Percentiles rank a stretch among this genome's conserved stretches.
Conservation (phyloP, 2,329 filamentous ascomycete species). For the Ophiosphaerella narmari region DNA sequence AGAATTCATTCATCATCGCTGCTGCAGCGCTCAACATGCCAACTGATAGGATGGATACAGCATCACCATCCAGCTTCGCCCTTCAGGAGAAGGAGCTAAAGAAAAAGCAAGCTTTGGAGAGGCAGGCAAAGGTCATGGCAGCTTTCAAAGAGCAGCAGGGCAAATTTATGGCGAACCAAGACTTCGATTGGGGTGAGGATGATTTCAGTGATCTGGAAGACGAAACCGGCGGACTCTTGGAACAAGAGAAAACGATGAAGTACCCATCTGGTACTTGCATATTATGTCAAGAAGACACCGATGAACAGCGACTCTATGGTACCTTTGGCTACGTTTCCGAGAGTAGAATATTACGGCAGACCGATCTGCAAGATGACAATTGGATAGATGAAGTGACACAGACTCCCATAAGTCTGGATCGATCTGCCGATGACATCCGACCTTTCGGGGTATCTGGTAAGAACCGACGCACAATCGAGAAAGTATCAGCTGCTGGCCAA, state of each 20-base stretch:
- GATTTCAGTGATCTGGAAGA: slow-evolving; percentile 77
- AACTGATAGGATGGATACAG: slow-evolving; percentile 78
- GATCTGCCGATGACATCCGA: slow-evolving; percentile 78
- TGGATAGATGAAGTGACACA: slow-evolving; percentile 82
- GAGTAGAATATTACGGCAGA: slow-evolving; percentile 85
- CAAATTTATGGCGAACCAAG: slow-evolving; percentile 88
- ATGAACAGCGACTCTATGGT: slow-evolving; percentile 85
- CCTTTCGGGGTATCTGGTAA: slow-evolving; percentile 91
- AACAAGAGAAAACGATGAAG: slow-evolving; percentile 78
- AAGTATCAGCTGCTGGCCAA: slow-evolving; percentile 73
- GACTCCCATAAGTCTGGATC: slow-evolving; percentile 81
- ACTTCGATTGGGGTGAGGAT: slow-evolving; percentile 85
- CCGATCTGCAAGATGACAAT: slow-evolving; percentile 78
- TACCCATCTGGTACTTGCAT: slow-evolving; percentile 95
- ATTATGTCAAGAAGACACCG: slow-evolving; percentile 92
- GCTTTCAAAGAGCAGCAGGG: slow-evolving; percentile 98
- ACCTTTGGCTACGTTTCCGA: slow-evolving; percentile 90
- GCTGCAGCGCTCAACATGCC: slow-evolving; percentile 65
- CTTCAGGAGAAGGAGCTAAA: slow-evolving; percentile 74
- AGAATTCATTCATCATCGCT: slow-evolving; percentile 70
- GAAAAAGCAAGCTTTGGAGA: slow-evolving; percentile 86
- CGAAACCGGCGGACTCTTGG: slow-evolving; percentile 59
- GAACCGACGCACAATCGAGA: slow-evolving; percentile 77
- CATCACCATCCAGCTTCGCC: slow-evolving; percentile 72
- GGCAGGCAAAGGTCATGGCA: slow-evolving; percentile 94